Base-by-base conservation (phyloP, 2,329 filamentous ascomycete genomes). In the Ceratocystiopsis sp. region DNA sequence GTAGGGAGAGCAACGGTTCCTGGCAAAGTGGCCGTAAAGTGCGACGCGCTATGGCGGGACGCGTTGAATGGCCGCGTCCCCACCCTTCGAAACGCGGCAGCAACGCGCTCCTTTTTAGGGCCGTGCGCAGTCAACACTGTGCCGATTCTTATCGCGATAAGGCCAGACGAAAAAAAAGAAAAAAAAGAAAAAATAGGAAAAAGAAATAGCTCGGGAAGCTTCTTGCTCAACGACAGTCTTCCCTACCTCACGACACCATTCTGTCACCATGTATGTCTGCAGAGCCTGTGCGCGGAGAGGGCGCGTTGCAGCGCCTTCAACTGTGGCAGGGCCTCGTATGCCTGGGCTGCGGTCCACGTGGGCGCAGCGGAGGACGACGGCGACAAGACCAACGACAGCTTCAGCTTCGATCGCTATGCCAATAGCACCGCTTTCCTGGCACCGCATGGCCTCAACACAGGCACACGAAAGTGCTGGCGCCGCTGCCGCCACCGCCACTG, bases 191-290 rank as follows among this genome's bases (percentile, higher is more conserved):
- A 29, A 32, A 15, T 34, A 6, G 7, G 18, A 25, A 19, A 37
- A 39, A 25, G 17, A 29, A 29, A 29, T 29, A 29, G 25, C 21
- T 4, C 21, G 21, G 21, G 21, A 21, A 21, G 21, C 21, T 21
- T 21, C 21, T 21, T 21, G 21, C 21, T 21, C 21, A 4, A 21
- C 21, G 21, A 21, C 21, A 21, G 4, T 21, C 4, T n/a, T n/a
- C n/a, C n/a, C n/a, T n/a, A 42, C 16, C 12, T 12, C n/a, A 5
- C 4, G 38, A 16, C n/a, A 21, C 17, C 15, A 34, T 15, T 11
- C 32, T 29, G 13, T 7, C 14, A 37, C 17, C 5, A 66, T 66
- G 63, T 60, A 59, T 44, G 53, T 60, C 42, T 65, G 62, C 45
- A 53, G 55, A 48, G 53, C 56, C 36, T 66, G 63, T 42, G 51